These are phyloP conservation scores for Sicyos edulis DNA, from an alignment of 306 rosid species.

Conservation along the genomic window DNA sequence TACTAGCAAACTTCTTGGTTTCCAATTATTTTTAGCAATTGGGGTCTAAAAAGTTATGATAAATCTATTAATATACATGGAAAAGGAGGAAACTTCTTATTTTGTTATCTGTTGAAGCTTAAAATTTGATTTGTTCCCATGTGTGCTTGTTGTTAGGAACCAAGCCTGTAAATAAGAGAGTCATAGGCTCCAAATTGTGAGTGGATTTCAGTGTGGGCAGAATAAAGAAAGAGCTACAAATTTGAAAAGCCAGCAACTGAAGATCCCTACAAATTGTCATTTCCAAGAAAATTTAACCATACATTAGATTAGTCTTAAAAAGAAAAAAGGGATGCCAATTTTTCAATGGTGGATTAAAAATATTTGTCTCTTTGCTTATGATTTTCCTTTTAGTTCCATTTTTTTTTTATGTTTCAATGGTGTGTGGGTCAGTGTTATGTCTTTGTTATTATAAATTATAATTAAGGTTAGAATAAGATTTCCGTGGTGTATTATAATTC, in stretches of 20 bases:
- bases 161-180: background rate
- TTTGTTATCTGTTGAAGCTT: background rate
- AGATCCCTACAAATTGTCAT: background rate
- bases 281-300: background rate
- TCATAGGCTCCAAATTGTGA: conserved; percentile 20
- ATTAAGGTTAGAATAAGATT: no score
- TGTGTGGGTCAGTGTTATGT: background rate
- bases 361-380: background rate
- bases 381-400: background rate
- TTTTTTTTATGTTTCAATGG: background rate
- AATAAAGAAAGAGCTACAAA: background rate
- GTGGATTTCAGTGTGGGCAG: conserved; percentile 1
- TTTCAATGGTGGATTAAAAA: background rate
- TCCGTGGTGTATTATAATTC: no score
- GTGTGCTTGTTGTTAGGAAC: conserved; percentile 16
- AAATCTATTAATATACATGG: no score
- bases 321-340: no score
- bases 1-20: background rate
- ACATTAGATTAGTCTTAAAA: background rate
- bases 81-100: background rate
- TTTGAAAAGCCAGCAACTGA: background rate
- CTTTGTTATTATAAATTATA: background rate
- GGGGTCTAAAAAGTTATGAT: no score
- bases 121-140: conserved; percentile 7
- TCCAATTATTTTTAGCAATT: no score